Conservation (phyloP, 176 grass and related monocot genomes). For the Miscanthus lutarioriparius region DNA sequence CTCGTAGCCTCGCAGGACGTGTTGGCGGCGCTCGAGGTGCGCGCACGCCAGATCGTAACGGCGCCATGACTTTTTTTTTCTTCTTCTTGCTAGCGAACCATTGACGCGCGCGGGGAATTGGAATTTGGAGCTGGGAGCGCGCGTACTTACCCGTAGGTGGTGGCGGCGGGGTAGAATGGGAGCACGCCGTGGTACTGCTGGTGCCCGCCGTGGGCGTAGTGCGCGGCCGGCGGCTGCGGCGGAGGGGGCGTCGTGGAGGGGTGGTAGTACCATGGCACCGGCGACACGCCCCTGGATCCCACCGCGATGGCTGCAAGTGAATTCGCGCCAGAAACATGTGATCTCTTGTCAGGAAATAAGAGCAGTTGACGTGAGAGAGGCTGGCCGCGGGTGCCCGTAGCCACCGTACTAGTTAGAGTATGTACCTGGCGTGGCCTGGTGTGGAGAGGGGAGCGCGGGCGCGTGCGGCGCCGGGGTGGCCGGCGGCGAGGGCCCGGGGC, state of each 20-base stretch:
- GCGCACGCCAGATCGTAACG: neutral
- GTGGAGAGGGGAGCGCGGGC: conserved; percentile 47
- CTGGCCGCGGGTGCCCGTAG: no score
- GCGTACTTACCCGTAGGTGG: conserved; percentile 75
- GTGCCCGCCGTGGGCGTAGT: conserved; percentile 58
- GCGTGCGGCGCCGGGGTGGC: conserved; percentile 50
- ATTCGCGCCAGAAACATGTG: conserved; percentile 28
- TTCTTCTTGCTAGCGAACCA: neutral
- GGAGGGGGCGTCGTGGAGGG: conserved; percentile 60
- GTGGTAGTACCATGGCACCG: conserved; percentile 91
- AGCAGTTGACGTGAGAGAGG: neutral
- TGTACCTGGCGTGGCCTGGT: conserved; percentile 53
- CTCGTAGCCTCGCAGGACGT: conserved; percentile 22
- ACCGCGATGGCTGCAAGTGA: conserved; percentile 60
- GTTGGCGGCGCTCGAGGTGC: conserved; percentile 17
- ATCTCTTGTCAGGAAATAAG: conserved; percentile 22
- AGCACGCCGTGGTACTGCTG: conserved; percentile 77
- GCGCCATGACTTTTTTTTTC: no score
- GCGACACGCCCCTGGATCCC: conserved; percentile 66
- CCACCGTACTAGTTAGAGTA: no score
- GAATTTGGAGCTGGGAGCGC: neutral
- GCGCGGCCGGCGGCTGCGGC: conserved; percentile 47
- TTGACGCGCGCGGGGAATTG: neutral
- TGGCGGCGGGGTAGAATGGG: conserved; percentile 76
- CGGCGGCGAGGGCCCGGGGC: conserved; percentile 51